These are phyloP conservation scores for Citrus australasica DNA, from an alignment of 345 rosid genomes.

Conservation along the genomic window DNA sequence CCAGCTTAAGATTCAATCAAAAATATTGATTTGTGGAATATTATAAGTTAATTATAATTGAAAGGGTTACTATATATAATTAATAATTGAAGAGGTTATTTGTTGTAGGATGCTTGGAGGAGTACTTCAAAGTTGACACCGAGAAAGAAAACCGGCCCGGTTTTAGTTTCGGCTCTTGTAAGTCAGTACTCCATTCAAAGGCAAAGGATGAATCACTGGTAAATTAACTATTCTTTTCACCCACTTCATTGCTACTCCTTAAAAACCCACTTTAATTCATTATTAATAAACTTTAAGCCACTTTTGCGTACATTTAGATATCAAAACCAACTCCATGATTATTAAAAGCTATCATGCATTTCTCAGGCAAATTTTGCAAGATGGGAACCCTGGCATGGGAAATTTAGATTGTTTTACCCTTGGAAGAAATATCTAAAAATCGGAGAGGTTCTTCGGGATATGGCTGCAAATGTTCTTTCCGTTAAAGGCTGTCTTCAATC, in stretches of 20 bases:
- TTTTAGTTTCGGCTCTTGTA: slow-evolving; percentile 32
- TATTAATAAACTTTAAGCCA: not conserved
- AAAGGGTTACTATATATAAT: no score
- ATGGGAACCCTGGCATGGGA: slow-evolving; percentile 98
- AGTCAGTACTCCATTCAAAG: slow-evolving; percentile 45
- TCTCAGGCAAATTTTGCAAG: slow-evolving; percentile 72
- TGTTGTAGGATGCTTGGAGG: slow-evolving; percentile 43
- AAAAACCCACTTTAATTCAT: not conserved
- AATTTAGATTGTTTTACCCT: slow-evolving; percentile 70
- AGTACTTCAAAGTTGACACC: slow-evolving; percentile 24
- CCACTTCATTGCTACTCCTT: not conserved
- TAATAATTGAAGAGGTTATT: no score
- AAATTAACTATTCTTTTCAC: not conserved
- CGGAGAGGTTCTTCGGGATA: slow-evolving; percentile 56
- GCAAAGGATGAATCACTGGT: slow-evolving; percentile 66
- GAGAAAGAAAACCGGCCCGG: slow-evolving; percentile 29
- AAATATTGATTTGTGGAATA: no score
- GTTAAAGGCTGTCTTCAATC: slow-evolving; percentile 37
- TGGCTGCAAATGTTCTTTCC: slow-evolving; percentile 39
- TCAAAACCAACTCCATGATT: not conserved
- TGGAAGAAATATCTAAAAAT: slow-evolving; percentile 66
- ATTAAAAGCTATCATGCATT: not conserved
- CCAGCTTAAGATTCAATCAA: not conserved
- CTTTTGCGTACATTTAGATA: no score
- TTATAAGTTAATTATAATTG: no score